Evolutionary conservation across 2,329 filamentous ascomycete species (phyloP), one percentile per base, ranked within the genome.

Genomic region (Conoideocrella luteorostrata): DNA sequence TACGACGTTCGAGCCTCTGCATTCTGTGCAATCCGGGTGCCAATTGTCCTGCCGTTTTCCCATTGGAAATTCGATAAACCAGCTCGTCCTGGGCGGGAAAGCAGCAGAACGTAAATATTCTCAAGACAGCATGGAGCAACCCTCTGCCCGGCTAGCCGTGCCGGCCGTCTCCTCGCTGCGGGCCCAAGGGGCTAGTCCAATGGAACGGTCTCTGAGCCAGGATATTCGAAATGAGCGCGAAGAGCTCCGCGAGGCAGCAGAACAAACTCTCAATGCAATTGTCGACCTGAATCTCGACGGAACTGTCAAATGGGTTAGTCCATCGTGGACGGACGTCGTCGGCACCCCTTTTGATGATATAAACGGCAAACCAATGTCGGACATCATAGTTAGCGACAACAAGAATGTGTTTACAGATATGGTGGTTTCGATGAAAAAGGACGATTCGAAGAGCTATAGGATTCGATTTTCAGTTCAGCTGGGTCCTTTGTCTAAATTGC

Each of bases 201-300:
- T 83, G 79, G 74, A 79, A 61, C 69, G 80, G 46, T 75, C 88
- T 11, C 70, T 93, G 53, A 96, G 86, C 66, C 82, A 89, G 66
- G 84, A 95, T 62, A 96, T 97, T 56, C 84, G 88, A 55, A 88
- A 94, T 59, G 89, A 97, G 69, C 80, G 90, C 50, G 86, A 95
- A 61, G 91, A 97, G 62, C 77, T 98, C 54, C 89, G 90, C 59
- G 88, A 95, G 69, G 93, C 91, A 32, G 93, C 91, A 40, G 91
- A 97, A 67, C 88, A 96, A 69, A 96, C 90, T 18, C 75, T 95
- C 61, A 98, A 97, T 65, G 87, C 95, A 51, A 95, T 98, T 62
- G 77, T 98, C 60, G 91, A 98, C 68, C 75, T 98, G 52, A 88
- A 89, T 58, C 77, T 97, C 44, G 86, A 96, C 59, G 88, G 88